Evolutionary conservation across 2,329 filamentous ascomycete genomes (phyloP), one percentile per base, ranked within the genome.

Genomic region (Fusarium sacchari): DNA sequence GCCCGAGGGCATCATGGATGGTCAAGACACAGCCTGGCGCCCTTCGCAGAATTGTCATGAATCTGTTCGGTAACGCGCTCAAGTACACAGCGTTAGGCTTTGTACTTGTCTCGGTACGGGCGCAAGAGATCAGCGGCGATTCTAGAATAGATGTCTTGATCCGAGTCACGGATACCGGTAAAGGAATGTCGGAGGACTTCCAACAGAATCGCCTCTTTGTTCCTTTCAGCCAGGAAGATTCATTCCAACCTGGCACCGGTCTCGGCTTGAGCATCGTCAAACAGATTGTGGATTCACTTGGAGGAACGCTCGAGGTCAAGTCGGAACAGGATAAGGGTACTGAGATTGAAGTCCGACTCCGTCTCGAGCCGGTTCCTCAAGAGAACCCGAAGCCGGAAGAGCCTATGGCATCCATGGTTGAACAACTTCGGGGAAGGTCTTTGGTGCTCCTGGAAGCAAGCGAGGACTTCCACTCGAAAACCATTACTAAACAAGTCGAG

Each of bases 241-340:
- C 85, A 0, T 81, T 93, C 24, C 86, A 88, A 5, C 86, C 87
- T 10, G 91, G 90, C 2, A 89, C 89, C 2, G 91, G 90, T 0
- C 81, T 93, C 1, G 91, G 91, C 0, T 80, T 93, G 43, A 90
- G 88, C 22, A 90, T 93, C 18, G 90, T 93, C 30, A 86, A 86
- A 43, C 84, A 85, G 59, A 88, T 93, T 40, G 87, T 92, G 22
- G 86, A 88, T 52, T 87, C 89, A 32, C 81, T 93, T 2, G 85
- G 86, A 34, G 91, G 91, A 1, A 85, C 83, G 12, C 89, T 93
- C 47, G 84, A 88, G 14, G 85, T 93, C 39, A 84, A 84, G 37
- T 89, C 85, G 56, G 83, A 88, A 60, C 81, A 84, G 15, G 85
- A 85, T 5, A 83, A 85, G 42, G 90, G 90, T 4, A 91, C 90